Evolutionary conservation across 1,284 basidiomycete genomes (phyloP), one percentile per base, ranked within the genome.

Genomic region (Sanghuangporus sanghuang): DNA sequence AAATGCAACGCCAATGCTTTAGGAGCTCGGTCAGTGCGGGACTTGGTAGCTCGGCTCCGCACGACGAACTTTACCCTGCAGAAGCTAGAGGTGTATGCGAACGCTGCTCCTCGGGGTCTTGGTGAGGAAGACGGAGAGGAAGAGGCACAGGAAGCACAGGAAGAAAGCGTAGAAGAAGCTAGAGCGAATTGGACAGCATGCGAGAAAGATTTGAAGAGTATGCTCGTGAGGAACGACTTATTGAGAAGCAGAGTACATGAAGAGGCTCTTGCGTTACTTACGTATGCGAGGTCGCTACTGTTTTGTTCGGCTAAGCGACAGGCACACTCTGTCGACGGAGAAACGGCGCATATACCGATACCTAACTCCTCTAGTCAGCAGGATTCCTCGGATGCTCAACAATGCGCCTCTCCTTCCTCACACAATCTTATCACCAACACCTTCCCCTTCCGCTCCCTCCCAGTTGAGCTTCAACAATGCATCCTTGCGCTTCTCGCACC

Each of bases 401-500:
- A 46, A n/a, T n/a, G 7, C 44, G 16, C 7, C 21, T 1, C 44
- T 18, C 2, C 44, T 7, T n/a, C 7, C 14, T 32, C 27, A 32
- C 32, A 63, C 64, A 18, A 56, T 23, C 40, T 32, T 38, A 12
- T n/a, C 49, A 58, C 36, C 39, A 32, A 36, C 5, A 23, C 48
- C 50, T 76, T 77, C 66, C 73, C 74, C 8, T 84, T 82, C 68
- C 69, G 67, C 18, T 69, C 69, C 14, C 76, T 90, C 35, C 88
- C 88, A 0, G 79, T 73, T 23, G 88, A 90, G 70, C 75, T 90
- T 21, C 81, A 84, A 64, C 76, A 85, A 3, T 68, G 84, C 69
- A 82, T 85, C 61, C 77, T 90, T 38, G 81, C 83, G 21, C 78
- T 82, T 68, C 71, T 87, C 36, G 79, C 85, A 2, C 87, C 86